These are phyloP conservation scores for Phaeosphaeria sp. DNA, from an alignment of 2,329 filamentous ascomycete species.

Conservation along the genomic window DNA sequence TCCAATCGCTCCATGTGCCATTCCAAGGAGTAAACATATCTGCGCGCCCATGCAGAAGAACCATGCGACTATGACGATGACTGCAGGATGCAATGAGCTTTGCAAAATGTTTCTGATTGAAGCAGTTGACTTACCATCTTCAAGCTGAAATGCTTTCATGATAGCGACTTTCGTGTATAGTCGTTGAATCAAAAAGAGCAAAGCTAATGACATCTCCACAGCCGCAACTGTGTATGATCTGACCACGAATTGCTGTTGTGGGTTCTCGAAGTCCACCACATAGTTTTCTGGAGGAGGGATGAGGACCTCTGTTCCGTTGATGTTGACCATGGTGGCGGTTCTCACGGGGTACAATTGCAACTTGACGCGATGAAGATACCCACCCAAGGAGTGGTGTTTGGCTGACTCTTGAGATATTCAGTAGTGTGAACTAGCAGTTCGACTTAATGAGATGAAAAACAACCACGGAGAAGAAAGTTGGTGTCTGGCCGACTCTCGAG, in stretches of 20 bases:
- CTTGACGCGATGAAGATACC: background rate
- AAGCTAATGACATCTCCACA: conserved; percentile 24
- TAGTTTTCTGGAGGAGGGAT: conserved; percentile 35
- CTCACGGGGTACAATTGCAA: background rate
- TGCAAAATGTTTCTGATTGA: background rate
- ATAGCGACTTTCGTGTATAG: conserved; percentile 34
- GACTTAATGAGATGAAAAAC: background rate
- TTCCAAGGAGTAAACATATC: conserved; percentile 12
- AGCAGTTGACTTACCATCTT: conserved; percentile 29
- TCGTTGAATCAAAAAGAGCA: conserved; percentile 32
- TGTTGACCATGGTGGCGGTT: conserved; percentile 10
- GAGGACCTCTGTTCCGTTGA: conserved; percentile 15
- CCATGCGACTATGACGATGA: conserved; percentile 13
- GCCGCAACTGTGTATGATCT: conserved; percentile 26
- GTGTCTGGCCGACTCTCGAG: background rate
- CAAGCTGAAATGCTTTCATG: conserved; percentile 27
- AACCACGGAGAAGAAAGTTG: background rate
- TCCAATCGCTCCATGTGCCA: conserved; percentile 15
- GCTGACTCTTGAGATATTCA: background rate
- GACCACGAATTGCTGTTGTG: conserved; percentile 19
- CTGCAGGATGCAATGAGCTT: background rate
- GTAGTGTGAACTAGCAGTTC: background rate
- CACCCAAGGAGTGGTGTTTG: background rate
- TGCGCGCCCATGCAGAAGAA: conserved; percentile 16
- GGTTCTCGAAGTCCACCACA: conserved; percentile 36